These are phyloP conservation scores for Trypanosomatidae sp. DNA, from an alignment of 208 protist species.

Conservation along the genomic window DNA sequence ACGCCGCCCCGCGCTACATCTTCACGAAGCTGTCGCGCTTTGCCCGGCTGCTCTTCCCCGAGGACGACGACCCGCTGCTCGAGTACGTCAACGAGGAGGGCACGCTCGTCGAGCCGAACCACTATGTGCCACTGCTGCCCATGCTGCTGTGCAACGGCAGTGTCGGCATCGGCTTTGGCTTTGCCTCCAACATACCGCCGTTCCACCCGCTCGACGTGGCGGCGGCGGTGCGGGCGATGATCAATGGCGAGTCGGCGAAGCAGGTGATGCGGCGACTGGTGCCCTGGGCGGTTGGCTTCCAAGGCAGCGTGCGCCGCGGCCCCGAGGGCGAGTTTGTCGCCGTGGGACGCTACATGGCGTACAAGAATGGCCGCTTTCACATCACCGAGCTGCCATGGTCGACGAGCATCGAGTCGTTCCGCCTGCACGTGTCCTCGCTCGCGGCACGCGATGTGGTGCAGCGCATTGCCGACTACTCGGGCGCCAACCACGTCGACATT, in stretches of 20 bases:
- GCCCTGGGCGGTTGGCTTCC: conserved; percentile 96
- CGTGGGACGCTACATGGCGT: conserved; percentile 47
- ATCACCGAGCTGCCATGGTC: conserved; percentile 62
- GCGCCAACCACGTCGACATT: conserved; percentile 85
- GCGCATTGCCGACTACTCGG: conserved; percentile 83
- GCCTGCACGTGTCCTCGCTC: conserved; percentile 49
- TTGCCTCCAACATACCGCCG: conserved; percentile 84
- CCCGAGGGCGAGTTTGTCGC: conserved; percentile 59
- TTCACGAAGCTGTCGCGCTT: conserved; percentile 93
- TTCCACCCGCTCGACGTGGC: conserved; percentile 96
- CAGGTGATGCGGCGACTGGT: conserved; percentile 60
- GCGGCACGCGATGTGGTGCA: conserved; percentile 65
- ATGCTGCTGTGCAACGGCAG: conserved; percentile 99
- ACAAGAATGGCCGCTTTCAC: conserved; percentile 55
- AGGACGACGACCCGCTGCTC: conserved; percentile 95
- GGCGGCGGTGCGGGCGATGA: conserved; percentile 72
- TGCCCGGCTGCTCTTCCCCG: conserved; percentile 93
- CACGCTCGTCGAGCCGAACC: conserved; percentile 96
- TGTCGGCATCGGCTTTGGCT: conserved; percentile 99
- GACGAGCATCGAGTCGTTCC: conserved; percentile 66
- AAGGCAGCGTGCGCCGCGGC: conserved; percentile 69
- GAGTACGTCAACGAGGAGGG: conserved; percentile 98
- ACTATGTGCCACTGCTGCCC: conserved; percentile 98
- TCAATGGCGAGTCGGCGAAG: conserved; percentile 73
- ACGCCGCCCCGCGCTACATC: conserved; percentile 92